Percentiles rank a stretch among this genome's conserved stretches.
Conservation (phyloP, 2,329 filamentous ascomycete genomes). For the Cladophialophora yegresii region DNA sequence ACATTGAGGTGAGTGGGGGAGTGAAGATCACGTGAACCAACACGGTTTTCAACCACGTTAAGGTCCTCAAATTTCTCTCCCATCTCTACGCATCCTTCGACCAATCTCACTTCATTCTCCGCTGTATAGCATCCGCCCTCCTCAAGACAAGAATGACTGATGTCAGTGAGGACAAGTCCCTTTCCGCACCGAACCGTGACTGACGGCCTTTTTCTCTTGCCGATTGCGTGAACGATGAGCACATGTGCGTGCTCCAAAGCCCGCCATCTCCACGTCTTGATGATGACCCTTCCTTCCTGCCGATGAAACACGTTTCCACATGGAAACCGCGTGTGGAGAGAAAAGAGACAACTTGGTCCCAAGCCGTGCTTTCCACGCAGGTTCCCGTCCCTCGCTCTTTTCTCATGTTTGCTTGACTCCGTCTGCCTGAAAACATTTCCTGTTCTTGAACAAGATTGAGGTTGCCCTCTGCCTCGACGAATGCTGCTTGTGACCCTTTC, state of each 20-base stretch:
- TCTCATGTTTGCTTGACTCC: not conserved
- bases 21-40: not conserved
- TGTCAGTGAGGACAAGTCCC: conserved; percentile 1
- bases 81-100: conserved; percentile 11
- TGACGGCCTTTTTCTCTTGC: not conserved
- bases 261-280: not conserved
- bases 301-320: not conserved
- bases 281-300: not conserved
- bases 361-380: not conserved
- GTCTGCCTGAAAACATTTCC: not conserved
- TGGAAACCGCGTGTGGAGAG: not conserved
- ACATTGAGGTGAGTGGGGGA: not conserved
- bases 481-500: not conserved
- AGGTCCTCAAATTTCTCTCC: conserved; percentile 19
- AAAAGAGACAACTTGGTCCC: not conserved
- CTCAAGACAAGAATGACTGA: not conserved
- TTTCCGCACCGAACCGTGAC: not conserved
- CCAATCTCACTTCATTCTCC: not conserved
- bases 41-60: conserved; percentile 2
- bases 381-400: not conserved
- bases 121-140: not conserved
- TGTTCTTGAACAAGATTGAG: not conserved
- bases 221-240: not conserved
- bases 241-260: not conserved
- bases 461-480: not conserved